These are phyloP conservation scores for Lasiodiplodia sp. DNA, from an alignment of 2,329 filamentous ascomycete species.

Conservation along the genomic window DNA sequence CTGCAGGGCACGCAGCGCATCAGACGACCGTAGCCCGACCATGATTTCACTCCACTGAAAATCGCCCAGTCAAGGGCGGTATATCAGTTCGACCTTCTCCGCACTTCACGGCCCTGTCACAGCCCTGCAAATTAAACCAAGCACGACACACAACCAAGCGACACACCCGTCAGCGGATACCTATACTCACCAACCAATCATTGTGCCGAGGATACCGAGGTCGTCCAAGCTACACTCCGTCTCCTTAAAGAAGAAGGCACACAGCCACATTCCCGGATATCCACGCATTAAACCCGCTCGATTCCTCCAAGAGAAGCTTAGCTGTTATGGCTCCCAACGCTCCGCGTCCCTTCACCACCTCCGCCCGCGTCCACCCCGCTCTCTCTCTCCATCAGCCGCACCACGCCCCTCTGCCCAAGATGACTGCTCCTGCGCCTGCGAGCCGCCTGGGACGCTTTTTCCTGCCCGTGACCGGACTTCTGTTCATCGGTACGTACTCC, in stretches of 20 bases:
- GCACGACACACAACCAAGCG: not conserved
- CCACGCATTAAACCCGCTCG: not conserved
- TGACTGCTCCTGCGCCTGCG: conserved; percentile 21
- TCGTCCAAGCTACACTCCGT: not conserved
- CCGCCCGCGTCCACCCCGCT: conserved; percentile 30
- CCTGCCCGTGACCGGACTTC: conserved; percentile 22
- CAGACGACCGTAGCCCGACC: conserved; percentile 23
- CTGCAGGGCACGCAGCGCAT: not conserved
- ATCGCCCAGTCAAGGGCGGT: not conserved
- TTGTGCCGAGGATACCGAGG: conserved; percentile 23
- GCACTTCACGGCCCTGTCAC: not conserved
- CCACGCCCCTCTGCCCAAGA: conserved; percentile 2
- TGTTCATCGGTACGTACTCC: conserved; percentile 19
- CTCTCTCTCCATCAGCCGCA: conserved; percentile 25
- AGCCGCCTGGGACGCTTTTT: conserved; percentile 5
- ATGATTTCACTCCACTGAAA: conserved; percentile 4
- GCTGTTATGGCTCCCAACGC: conserved; percentile 22
- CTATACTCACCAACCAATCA: not conserved
- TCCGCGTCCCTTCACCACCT: conserved; percentile 30
- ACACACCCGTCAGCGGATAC: not conserved
- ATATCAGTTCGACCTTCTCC: conserved; percentile 17
- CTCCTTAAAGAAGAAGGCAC: conserved; percentile 3
- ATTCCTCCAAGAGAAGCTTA: not conserved
- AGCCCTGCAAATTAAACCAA: conserved; percentile 11
- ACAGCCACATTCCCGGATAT: conserved; percentile 7